Evolutionary conservation across 441 rosid species (phyloP).

Genomic region (Sinapis alba): DNA sequence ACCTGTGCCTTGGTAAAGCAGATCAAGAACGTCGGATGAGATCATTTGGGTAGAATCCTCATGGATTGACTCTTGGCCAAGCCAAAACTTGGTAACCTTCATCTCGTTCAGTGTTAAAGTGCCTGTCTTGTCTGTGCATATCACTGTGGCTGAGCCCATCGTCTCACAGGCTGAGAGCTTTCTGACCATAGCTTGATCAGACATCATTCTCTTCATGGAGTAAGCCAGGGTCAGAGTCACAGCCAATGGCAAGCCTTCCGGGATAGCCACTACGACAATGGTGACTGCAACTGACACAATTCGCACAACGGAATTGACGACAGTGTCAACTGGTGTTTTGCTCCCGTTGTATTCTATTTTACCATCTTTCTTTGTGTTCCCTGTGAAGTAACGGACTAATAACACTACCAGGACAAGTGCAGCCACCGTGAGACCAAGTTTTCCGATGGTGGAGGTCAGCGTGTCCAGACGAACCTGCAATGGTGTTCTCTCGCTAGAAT

Average conservation of each 20-base stretch:
- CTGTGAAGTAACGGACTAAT: conserved; percentile 67
- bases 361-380: conserved; percentile 53
- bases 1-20: conserved; percentile 63
- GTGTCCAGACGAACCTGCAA: conserved; percentile 68
- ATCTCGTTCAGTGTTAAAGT: conserved; percentile 70
- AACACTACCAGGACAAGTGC: conserved; percentile 62
- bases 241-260: conserved; percentile 79
- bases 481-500: conserved; percentile 65
- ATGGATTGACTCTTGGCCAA: conserved; percentile 57
- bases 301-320: conserved; percentile 51
- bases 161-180: conserved; percentile 79
- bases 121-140: conserved; percentile 84
- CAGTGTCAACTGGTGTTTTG: conserved; percentile 42
- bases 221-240: conserved; percentile 81
- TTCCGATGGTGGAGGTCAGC: conserved; percentile 69
- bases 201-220: conserved; percentile 88
- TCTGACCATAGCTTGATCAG: conserved; percentile 79
- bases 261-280: conserved; percentile 82
- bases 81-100: conserved; percentile 72
- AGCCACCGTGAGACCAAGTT: conserved; percentile 68
- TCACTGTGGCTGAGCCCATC: conserved; percentile 79
- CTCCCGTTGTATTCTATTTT: conserved; percentile 44
- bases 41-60: conserved; percentile 43
- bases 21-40: conserved; percentile 43
- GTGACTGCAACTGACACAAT: conserved; percentile 74